phyloP scores from a whole-genome alignment of 306 rosid species.

The Begonia masoniana region DNA sequence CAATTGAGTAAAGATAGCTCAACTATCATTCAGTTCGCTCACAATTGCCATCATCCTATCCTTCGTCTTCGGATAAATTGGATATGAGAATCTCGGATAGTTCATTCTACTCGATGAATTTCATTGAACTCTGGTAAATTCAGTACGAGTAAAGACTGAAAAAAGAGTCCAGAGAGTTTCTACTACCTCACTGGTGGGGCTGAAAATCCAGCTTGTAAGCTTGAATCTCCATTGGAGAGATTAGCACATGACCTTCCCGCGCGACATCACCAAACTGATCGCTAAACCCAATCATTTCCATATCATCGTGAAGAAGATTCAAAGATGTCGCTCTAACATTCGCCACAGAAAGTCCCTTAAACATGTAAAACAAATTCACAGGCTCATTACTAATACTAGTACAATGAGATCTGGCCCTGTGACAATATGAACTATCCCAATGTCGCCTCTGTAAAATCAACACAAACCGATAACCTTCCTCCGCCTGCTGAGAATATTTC shows the following conservation, averaged over 20 bases:
- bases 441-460: constrained; percentile 56
- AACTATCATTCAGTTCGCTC: too few species aligned
- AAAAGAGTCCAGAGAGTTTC: too few species aligned
- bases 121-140: too few species aligned
- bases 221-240: constrained; percentile 87
- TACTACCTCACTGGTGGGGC: constrained; percentile 20
- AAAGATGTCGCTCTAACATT: constrained; percentile 61
- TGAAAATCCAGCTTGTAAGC: constrained; percentile 77
- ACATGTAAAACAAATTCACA: constrained; percentile 56
- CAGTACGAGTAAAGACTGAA: too few species aligned
- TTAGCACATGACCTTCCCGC: constrained; percentile 53
- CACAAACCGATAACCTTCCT: constrained; percentile 45
- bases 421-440: constrained; percentile 83
- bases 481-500: constrained; percentile 47
- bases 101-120: too few species aligned
- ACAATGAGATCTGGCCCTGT: constrained; percentile 74
- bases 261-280: constrained; percentile 46
- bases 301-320: constrained; percentile 81
- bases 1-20: too few species aligned
- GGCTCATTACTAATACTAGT: constrained; percentile 42
- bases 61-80: too few species aligned
- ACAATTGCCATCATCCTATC: too few species aligned
- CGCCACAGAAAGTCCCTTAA: constrained; percentile 41
- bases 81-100: too few species aligned
- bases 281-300: constrained; percentile 58